phyloP scores from a whole-genome alignment of 768 basidiomycete genomes.

The Trametes cubensis region DNA sequence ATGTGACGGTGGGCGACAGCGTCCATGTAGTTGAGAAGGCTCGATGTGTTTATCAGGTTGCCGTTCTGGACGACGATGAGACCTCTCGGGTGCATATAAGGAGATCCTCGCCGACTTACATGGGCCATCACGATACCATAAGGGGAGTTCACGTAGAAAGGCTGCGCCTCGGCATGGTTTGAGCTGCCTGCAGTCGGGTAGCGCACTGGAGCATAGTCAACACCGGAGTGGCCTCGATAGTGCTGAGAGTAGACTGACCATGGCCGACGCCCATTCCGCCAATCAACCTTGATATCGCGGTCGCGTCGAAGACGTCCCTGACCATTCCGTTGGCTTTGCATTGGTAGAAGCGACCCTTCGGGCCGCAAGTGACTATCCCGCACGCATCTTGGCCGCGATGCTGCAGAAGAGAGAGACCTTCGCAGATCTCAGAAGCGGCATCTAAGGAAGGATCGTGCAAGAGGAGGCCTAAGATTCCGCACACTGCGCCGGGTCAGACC shows the following conservation, averaged over 20 bases:
- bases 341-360: slow-evolving; percentile 93
- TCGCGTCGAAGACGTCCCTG: slow-evolving; percentile 89
- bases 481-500: slow-evolving; percentile 54
- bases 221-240: neutral
- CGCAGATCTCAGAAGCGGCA: slow-evolving; percentile 86
- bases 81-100: neutral
- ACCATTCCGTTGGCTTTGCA: slow-evolving; percentile 99
- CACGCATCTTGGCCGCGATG: slow-evolving; percentile 99
- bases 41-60: slow-evolving; percentile 90
- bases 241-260: slow-evolving; percentile 52
- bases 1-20: slow-evolving; percentile 96
- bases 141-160: slow-evolving; percentile 99
- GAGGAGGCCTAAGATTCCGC: slow-evolving; percentile 89
- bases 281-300: slow-evolving; percentile 71
- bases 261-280: slow-evolving; percentile 99
- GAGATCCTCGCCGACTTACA: slow-evolving; percentile 49
- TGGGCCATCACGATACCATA: slow-evolving; percentile 99
- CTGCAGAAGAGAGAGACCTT: slow-evolving; percentile 93
- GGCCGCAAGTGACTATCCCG: slow-evolving; percentile 94
- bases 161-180: slow-evolving; percentile 95
- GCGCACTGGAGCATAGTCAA: slow-evolving; percentile 59
- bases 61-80: slow-evolving; percentile 69
- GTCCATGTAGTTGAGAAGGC: slow-evolving; percentile 92
- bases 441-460: slow-evolving; percentile 75
- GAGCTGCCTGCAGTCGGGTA: slow-evolving; percentile 99